Base-by-base conservation (phyloP, 2,329 filamentous ascomycete genomes). In the Fonsecaea monophora region DNA sequence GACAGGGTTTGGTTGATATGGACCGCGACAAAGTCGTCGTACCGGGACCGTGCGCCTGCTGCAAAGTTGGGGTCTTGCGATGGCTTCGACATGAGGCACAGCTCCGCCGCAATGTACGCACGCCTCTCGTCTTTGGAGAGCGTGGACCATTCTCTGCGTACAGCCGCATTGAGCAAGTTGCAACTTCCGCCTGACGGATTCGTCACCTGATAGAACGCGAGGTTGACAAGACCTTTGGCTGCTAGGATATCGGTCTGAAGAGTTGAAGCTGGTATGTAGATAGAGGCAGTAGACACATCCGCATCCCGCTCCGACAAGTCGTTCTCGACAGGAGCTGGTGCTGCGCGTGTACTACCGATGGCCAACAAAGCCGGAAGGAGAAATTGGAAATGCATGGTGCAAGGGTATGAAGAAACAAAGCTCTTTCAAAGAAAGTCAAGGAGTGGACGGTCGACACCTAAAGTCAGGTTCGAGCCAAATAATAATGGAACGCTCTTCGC, bases 1-100 rank as follows among this genome's bases (percentile, higher is more conserved):
- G 58, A 71, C 6, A 74, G 61, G 6, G 77, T 78, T 55, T 76
- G 71, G 60, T 75, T 74, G 40, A 79, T 78, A 58, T 81, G 79
- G 6, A 73, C 71, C 12, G 73, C 78, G 6, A 78, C 75, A 68
- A 80, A 80, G 67, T 81, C 80, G 70, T 86, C 84, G 65, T 80
- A 85, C n/a, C 64, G 82, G 67, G 77, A 80, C 64, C 76, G 77
- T 2, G 79, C 82, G 1, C 83, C 84, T 0, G 82, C 75, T 0
- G 78, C 80, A 12, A 77, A 73, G 0, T 73, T 69, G 0, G 74
- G 63, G 0, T 69, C 18, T 71, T 75, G 50, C 3, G 66, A 55
- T 6, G 68, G 68, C 35, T 71, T 74, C 4, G 72, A 71, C 67
- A 74, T 73, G 35, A 81, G 60, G 67, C 78, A 80, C 30, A 77